A percentile compares a stretch with the other conserved stretches of the same genome.
Evolutionary conservation across 2,329 filamentous ascomycete species (phyloP).

Genomic region (Amphichorda felina): DNA sequence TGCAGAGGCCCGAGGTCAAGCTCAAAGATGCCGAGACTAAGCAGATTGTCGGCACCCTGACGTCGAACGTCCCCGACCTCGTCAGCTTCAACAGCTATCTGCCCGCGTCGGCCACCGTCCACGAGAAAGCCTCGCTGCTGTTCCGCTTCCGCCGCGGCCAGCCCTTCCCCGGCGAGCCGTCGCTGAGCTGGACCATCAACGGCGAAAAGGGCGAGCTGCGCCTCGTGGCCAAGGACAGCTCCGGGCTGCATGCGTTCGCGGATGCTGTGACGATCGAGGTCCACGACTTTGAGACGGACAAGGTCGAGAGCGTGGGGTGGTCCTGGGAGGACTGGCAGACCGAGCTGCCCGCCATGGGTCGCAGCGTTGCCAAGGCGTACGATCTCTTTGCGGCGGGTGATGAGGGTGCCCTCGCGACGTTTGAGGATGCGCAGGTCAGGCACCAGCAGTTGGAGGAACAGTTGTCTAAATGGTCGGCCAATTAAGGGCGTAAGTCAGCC

Average conservation of each 20-base stretch:
- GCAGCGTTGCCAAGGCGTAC: slow-evolving; percentile 43
- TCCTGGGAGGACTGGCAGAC: slow-evolving; percentile 34
- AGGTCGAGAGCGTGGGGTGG: slow-evolving; percentile 29
- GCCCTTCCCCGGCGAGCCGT: slow-evolving; percentile 32
- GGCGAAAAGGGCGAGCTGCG: slow-evolving; percentile 39
- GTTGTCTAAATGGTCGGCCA: background rate
- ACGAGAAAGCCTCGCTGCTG: slow-evolving; percentile 25
- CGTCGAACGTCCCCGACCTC: slow-evolving; percentile 32
- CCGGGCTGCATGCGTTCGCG: slow-evolving; percentile 19
- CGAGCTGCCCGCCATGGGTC: slow-evolving; percentile 26
- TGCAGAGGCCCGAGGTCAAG: slow-evolving; percentile 27
- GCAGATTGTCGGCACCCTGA: slow-evolving; percentile 16
- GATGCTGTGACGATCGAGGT: slow-evolving; percentile 33
- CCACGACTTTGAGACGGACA: slow-evolving; percentile 33
- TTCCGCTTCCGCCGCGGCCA: slow-evolving; percentile 34
- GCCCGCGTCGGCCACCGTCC: slow-evolving; percentile 7
- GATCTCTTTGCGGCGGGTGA: slow-evolving; percentile 34
- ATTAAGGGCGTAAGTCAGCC: no score
- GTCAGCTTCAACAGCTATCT: slow-evolving; percentile 22
- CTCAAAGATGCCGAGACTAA: slow-evolving; percentile 18
- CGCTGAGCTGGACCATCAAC: slow-evolving; percentile 35
- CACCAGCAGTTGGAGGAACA: slow-evolving; percentile 30
- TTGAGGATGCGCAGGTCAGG: slow-evolving; percentile 30
- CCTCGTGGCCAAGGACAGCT: slow-evolving; percentile 16
- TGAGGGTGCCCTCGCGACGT: slow-evolving; percentile 15